A percentile compares a stretch with the other conserved stretches of the same genome.
These are phyloP conservation scores for Trichoderma semiorbis DNA, from an alignment of 2,329 filamentous ascomycete species.

Conservation along the genomic window DNA sequence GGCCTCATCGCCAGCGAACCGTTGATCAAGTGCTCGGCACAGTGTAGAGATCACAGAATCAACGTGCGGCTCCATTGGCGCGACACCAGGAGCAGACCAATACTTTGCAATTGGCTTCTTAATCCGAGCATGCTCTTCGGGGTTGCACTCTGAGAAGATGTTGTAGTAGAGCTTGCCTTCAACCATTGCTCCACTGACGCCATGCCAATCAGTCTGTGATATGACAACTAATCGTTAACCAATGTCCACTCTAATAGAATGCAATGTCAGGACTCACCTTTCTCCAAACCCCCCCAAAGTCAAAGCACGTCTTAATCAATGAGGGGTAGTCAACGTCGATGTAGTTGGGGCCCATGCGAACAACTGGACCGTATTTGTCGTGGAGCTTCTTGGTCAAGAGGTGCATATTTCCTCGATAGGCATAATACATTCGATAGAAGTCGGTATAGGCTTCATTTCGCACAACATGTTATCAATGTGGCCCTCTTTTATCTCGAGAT, in stretches of 20 bases:
- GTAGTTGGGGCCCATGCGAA: conserved; percentile 40
- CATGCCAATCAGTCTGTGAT: conserved; percentile 26
- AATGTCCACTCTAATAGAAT: neutral
- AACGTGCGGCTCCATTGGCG: conserved; percentile 24
- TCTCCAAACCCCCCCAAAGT: conserved; percentile 31
- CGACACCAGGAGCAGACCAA: conserved; percentile 25
- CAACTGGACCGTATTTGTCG: conserved; percentile 37
- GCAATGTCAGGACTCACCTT: conserved; percentile 25
- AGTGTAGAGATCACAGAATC: conserved; percentile 9
- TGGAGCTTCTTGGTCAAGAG: conserved; percentile 33
- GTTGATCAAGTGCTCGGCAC: neutral
- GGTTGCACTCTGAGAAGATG: conserved; percentile 27
- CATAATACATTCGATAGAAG: neutral
- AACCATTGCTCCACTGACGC: conserved; percentile 26
- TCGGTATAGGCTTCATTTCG: neutral
- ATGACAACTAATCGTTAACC: neutral
- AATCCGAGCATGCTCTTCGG: conserved; percentile 23
- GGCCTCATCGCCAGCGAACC: neutral
- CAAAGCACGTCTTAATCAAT: conserved; percentile 37
- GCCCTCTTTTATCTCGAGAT: neutral
- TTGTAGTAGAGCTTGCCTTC: conserved; percentile 27
- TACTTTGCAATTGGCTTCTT: conserved; percentile 28
- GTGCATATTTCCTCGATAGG: conserved; percentile 20
- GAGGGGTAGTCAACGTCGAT: conserved; percentile 37
- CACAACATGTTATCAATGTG: neutral